phyloP scores from a whole-genome alignment of 306 rosid species.

The Vigna radiata region DNA sequence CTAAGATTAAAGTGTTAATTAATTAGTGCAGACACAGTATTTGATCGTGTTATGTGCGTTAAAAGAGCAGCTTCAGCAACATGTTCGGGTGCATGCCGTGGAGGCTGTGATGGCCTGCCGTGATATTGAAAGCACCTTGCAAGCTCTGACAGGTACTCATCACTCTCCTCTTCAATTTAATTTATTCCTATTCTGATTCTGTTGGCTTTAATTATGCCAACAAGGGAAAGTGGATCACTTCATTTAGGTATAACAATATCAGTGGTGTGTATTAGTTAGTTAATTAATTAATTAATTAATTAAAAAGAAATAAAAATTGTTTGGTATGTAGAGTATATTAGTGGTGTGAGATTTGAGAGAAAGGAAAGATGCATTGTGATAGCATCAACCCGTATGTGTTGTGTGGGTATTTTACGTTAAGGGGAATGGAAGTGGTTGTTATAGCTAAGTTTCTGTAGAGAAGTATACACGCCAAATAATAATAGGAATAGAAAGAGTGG shows the following conservation, averaged over 20 bases:
- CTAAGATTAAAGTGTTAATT: too few species aligned
- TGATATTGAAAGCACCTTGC: constrained; percentile 87
- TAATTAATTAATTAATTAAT: constrained; percentile 9
- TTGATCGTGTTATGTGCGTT: constrained; percentile 72
- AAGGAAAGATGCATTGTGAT: constrained; percentile 30
- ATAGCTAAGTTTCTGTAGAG: constrained; percentile 36
- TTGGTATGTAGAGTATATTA: neutral
- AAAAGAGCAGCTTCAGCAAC: constrained; percentile 94
- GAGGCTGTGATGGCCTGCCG: constrained; percentile 99
- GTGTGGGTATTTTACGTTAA: constrained; percentile 23
- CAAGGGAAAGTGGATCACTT: neutral
- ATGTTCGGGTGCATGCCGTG: constrained; percentile 90
- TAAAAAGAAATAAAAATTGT: constrained; percentile 1
- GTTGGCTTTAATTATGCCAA: neutral
- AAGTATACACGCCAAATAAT: constrained; percentile 16
- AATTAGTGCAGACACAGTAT: constrained; percentile 67
- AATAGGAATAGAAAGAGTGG: constrained; percentile 43
- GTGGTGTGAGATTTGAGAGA: constrained; percentile 35
- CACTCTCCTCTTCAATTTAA: too few species aligned
- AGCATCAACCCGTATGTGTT: neutral
- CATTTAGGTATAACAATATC: neutral
- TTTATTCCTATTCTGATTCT: neutral
- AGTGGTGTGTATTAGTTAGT: neutral
- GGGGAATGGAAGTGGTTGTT: constrained; percentile 45
- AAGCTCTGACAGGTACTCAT: constrained; percentile 77